A percentile compares a stretch with the other conserved stretches of the same genome.
phyloP scores from a whole-genome alignment of 2,329 filamentous ascomycete species.

The Colletotrichum agaves region DNA sequence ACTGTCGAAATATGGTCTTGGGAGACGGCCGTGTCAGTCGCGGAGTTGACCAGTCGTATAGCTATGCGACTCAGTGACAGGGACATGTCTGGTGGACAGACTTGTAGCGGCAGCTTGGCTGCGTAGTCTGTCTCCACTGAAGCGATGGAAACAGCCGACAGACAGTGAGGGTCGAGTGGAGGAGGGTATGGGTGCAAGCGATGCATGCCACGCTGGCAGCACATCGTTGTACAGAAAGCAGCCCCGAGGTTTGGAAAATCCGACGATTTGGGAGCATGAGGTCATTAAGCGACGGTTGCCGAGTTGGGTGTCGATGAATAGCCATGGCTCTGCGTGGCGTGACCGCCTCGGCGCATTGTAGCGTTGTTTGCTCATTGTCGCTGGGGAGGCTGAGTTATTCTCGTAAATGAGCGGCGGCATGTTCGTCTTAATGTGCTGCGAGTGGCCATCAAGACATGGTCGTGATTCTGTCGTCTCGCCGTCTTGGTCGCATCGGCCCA shows the following conservation, averaged over 20 bases:
- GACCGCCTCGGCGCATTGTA: slow-evolving; percentile 20
- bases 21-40: slow-evolving; percentile 10
- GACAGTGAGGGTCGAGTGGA: slow-evolving; percentile 30
- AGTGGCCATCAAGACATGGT: background rate
- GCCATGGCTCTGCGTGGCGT: slow-evolving; percentile 2
- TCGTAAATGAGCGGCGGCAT: background rate
- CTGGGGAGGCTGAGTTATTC: slow-evolving; percentile 3
- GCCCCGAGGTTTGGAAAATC: slow-evolving; percentile 28
- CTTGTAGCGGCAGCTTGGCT: slow-evolving; percentile 31
- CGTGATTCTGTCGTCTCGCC: slow-evolving; percentile 8
- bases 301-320: slow-evolving; percentile 33
- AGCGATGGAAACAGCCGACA: slow-evolving; percentile 37
- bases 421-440: background rate
- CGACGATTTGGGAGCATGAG: slow-evolving; percentile 36
- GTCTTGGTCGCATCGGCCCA: slow-evolving; percentile 20
- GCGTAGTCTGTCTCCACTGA: slow-evolving; percentile 26
- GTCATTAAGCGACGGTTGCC: slow-evolving; percentile 28
- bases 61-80: slow-evolving; percentile 8
- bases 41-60: slow-evolving; percentile 9
- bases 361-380: slow-evolving; percentile 29
- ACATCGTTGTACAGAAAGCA: slow-evolving; percentile 23
- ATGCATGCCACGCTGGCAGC: slow-evolving; percentile 40
- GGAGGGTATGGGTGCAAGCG: slow-evolving; percentile 27
- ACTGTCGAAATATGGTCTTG: slow-evolving; percentile 1
- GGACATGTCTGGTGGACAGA: slow-evolving; percentile 12